These are phyloP conservation scores for Trichoderma gracile DNA, from an alignment of 2,329 filamentous ascomycete genomes.

Conservation along the genomic window DNA sequence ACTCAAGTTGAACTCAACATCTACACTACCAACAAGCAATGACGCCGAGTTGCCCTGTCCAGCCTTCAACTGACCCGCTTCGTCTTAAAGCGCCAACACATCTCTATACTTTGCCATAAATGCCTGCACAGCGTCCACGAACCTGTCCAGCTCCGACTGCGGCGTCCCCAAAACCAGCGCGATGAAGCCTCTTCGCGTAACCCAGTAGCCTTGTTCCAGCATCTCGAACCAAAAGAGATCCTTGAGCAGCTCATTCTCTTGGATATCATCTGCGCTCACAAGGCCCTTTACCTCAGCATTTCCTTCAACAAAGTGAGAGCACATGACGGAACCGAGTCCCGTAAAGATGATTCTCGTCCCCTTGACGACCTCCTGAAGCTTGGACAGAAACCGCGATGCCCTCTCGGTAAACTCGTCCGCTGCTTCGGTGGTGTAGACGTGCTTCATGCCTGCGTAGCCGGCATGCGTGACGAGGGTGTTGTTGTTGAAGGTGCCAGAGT, in stretches of 20 bases:
- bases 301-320: constrained; percentile 41
- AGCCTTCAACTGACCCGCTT: no score
- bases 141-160: constrained; percentile 43
- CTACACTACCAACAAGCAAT: no score
- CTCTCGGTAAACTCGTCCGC: constrained; percentile 36
- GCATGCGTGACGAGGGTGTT: constrained; percentile 61
- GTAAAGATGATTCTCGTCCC: constrained; percentile 44
- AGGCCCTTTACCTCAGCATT: constrained; percentile 32
- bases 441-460: constrained; percentile 45
- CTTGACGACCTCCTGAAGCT: constrained; percentile 36
- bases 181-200: constrained; percentile 44
- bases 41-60: neutral
- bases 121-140: constrained; percentile 40
- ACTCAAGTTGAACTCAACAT: no score
- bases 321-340: constrained; percentile 41
- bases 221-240: constrained; percentile 51
- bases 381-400: constrained; percentile 36
- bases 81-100: constrained; percentile 23
- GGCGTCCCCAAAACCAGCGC: constrained; percentile 45
- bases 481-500: constrained; percentile 70
- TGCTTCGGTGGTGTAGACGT: constrained; percentile 40
- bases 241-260: constrained; percentile 38
- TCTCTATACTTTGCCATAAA: constrained; percentile 38
- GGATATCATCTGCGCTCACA: constrained; percentile 34
- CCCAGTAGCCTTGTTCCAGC: constrained; percentile 47